A percentile compares a stretch with the other conserved stretches of the same genome.
Conservation (phyloP, 1,284 basidiomycete genomes). For the Tilletia walkeri region DNA sequence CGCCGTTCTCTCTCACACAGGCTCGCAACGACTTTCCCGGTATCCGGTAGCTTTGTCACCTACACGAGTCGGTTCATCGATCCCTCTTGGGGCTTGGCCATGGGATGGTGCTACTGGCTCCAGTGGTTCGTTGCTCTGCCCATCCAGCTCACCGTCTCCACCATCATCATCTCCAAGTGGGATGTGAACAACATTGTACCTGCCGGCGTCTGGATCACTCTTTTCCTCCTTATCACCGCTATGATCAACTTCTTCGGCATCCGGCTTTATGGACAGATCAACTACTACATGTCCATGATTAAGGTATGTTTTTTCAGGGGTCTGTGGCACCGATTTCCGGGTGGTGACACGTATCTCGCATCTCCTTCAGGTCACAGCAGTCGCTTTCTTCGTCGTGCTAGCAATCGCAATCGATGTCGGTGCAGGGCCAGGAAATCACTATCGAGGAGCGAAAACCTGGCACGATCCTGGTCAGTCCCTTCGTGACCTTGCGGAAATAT, state of each 20-base stretch:
- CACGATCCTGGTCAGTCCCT: not conserved
- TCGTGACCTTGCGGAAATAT: not conserved
- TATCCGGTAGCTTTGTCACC: conserved; percentile 45
- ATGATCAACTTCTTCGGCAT: conserved; percentile 21
- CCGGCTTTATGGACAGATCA: conserved; percentile 11
- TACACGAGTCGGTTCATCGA: conserved; percentile 58
- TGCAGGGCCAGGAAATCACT: not conserved
- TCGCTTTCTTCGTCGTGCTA: not conserved
- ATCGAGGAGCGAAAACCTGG: not conserved
- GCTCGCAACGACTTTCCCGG: conserved; percentile 40
- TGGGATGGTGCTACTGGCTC: conserved; percentile 43
- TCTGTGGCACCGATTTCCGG: conserved; percentile 19
- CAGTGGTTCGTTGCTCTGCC: conserved; percentile 31
- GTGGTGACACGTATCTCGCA: not conserved
- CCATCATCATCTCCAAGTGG: conserved; percentile 8
- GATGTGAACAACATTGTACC: conserved; percentile 26
- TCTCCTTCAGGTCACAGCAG: not conserved
- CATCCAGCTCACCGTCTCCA: conserved; percentile 37
- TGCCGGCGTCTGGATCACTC: conserved; percentile 29
- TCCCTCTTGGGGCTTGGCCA: conserved; percentile 71
- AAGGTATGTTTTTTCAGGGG: conserved; percentile 15
- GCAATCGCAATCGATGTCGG: not conserved
- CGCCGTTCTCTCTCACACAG: conserved; percentile 48
- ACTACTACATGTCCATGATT: conserved; percentile 26
- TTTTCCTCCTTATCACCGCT: not conserved